phyloP scores from a whole-genome alignment of 495 filamentous ascomycete species.

The Penicillium angulare region DNA sequence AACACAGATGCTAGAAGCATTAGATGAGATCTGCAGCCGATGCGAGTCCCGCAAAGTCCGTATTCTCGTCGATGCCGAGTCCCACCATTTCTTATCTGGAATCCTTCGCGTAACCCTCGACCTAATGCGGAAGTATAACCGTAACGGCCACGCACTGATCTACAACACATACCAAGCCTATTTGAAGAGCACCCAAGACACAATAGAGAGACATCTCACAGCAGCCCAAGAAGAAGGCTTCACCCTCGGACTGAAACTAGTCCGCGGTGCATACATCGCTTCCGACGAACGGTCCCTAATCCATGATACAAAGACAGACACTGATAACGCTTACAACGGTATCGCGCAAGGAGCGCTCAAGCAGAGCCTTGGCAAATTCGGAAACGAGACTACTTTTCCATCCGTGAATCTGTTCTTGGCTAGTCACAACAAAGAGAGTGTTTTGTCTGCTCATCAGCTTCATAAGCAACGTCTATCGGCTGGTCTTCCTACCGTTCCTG shows the following conservation, averaged over 20 bases:
- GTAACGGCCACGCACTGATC: slow-evolving; percentile 54
- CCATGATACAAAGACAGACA: slow-evolving; percentile 75
- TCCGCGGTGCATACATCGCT: slow-evolving; percentile 84
- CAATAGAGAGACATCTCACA: slow-evolving; percentile 61
- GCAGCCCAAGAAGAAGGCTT: slow-evolving; percentile 62
- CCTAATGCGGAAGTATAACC: slow-evolving; percentile 75
- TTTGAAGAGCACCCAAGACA: slow-evolving; percentile 62
- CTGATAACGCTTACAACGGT: slow-evolving; percentile 57
- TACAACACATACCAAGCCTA: slow-evolving; percentile 84
- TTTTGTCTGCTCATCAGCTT: slow-evolving; percentile 31
- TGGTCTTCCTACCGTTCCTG: slow-evolving; percentile 32
- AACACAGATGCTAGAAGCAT: slow-evolving; percentile 35
- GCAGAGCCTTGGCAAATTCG: slow-evolving; percentile 39
- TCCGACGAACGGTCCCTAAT: slow-evolving; percentile 72
- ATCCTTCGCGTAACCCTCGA: slow-evolving; percentile 74
- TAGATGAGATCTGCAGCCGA: slow-evolving; percentile 35
- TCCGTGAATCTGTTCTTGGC: slow-evolving; percentile 43
- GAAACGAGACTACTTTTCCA: slow-evolving; percentile 39
- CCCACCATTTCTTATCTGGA: slow-evolving; percentile 69
- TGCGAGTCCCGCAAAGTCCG: slow-evolving; percentile 57
- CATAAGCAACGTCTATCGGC: slow-evolving; percentile 29
- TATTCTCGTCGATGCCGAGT: slow-evolving; percentile 83
- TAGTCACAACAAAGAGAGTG: slow-evolving; percentile 39
- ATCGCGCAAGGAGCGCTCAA: slow-evolving; percentile 48
- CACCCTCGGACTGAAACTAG: slow-evolving; percentile 80